phyloP scores from a whole-genome alignment of 305 asterid species.

The Rubia balearica region DNA sequence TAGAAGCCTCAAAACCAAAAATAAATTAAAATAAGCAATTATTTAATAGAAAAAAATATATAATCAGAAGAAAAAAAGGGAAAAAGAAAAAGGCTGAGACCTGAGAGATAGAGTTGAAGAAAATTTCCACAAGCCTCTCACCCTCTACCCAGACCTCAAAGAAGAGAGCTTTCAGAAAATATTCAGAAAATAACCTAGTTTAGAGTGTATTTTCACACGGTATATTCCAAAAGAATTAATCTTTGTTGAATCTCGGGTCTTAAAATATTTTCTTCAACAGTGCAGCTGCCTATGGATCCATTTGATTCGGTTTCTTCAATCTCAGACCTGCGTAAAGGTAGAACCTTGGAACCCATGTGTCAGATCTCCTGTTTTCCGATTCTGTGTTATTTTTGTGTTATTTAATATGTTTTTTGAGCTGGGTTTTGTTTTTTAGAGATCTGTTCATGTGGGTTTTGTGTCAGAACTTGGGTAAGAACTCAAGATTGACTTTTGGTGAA shows the following conservation, averaged over 20 bases:
- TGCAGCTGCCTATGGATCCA: slow-evolving; percentile 41
- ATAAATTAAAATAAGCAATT: neutral
- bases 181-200: slow-evolving; percentile 10
- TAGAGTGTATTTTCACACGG: neutral
- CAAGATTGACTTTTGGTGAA: neutral
- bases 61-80: neutral
- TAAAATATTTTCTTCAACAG: slow-evolving; percentile 19
- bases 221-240: slow-evolving; percentile 7
- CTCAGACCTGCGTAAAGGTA: slow-evolving; percentile 60
- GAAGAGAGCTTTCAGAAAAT: slow-evolving; percentile 17
- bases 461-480: slow-evolving; percentile 23
- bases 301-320: slow-evolving; percentile 43
- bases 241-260: slow-evolving; percentile 22
- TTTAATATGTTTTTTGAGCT: slow-evolving; percentile 4
- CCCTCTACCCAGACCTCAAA: slow-evolving; percentile 1
- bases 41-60: neutral
- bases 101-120: slow-evolving; percentile 8
- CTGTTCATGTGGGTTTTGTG: slow-evolving; percentile 32
- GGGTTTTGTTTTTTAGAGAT: slow-evolving; percentile 38
- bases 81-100: slow-evolving; percentile 3
- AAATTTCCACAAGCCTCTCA: slow-evolving; percentile 7
- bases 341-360: slow-evolving; percentile 17
- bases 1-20: slow-evolving; percentile 16
- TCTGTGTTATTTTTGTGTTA: slow-evolving; percentile 5
- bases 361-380: slow-evolving; percentile 38